phyloP scores from a whole-genome alignment of 805 yeast species.

The Yamadazyma philogaea region DNA sequence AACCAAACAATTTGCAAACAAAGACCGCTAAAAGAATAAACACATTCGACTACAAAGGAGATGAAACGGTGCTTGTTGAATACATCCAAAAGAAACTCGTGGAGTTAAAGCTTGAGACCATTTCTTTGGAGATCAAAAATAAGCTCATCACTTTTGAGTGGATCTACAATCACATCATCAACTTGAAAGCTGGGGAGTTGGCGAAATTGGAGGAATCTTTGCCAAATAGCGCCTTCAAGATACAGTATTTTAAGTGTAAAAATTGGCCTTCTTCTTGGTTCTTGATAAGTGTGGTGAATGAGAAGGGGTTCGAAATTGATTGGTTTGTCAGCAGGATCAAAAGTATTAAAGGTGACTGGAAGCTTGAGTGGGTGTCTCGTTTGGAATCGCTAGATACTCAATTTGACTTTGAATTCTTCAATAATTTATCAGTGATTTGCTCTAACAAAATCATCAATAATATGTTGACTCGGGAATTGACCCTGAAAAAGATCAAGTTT shows the following conservation, averaged over 20 bases:
- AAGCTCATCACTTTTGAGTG: conserved; percentile 66
- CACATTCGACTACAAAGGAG: conserved; percentile 19
- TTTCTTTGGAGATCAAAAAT: conserved; percentile 49
- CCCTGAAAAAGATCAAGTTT: conserved; percentile 35
- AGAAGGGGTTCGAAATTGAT: conserved; percentile 32
- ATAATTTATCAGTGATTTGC: conserved; percentile 39
- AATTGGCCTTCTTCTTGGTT: conserved; percentile 62
- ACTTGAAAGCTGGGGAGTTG: conserved; percentile 47
- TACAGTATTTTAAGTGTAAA: conserved; percentile 44
- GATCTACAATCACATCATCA: conserved; percentile 57
- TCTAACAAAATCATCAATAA: conserved; percentile 50
- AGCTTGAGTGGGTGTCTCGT: conserved; percentile 44
- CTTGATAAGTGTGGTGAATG: conserved; percentile 39
- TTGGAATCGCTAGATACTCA: conserved; percentile 10
- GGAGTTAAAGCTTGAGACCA: conserved; percentile 47
- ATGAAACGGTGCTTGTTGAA: conserved; percentile 30
- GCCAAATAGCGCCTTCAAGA: conserved; percentile 6
- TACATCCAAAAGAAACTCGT: conserved; percentile 36
- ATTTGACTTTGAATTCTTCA: conserved; percentile 33
- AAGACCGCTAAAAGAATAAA: conserved; percentile 31
- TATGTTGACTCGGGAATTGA: conserved; percentile 50
- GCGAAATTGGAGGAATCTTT: conserved; percentile 26
- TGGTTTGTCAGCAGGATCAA: conserved; percentile 56
- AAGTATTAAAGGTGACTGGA: conserved; percentile 53
- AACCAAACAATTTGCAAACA: conserved; percentile 38